Base-by-base conservation (phyloP, 345 rosid genomes). In the Fremontodendron californicum region DNA sequence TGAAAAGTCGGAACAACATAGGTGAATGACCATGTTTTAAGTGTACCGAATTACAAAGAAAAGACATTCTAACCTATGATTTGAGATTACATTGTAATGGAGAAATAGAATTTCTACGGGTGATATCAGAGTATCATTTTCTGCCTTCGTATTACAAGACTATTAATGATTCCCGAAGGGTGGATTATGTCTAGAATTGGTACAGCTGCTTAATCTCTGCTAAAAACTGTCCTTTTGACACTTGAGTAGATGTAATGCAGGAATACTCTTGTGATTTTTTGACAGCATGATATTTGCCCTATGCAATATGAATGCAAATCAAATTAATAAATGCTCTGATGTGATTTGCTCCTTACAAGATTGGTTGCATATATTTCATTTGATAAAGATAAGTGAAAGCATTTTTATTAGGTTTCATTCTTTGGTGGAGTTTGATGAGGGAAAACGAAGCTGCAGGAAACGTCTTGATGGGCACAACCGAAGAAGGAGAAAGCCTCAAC, bases 381-480 rank as follows among this genome's bases (percentile, higher is more conserved):
- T 65, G 71, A 39, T 45, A 46, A 46, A 13, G 43, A 63, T 15
- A 19, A 23, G 48, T 57, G 77, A 61, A 74, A 42, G 43, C 45
- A 25, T 64, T 75, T 74, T 49, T 55, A 18, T 52, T 63, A 92
- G 94, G 90, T 92, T 92, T 80, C 94, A 92, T 86, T 87, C 91
- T 2, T 82, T 90, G 81, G 88, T 23, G 68, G 97, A 92, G 79
- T 92, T 92, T 69, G 94, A 92, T 73, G 92, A 89, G 29, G 93
- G 85, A 52, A 92, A 92, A 78, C 79, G 97, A 83, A 92, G 97
- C 89, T 92, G 92, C 83, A 86, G 97, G 74, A 92, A 90, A 77
- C 88, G 94, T n/a, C 97, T 92, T 15, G 97, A 92, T 71, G 94
- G 94, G 25, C 97, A 92, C 77, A 92, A 92, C 79, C 77, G 91